phyloP scores from a whole-genome alignment of 192 early-diverging fungal species.

The Martensiomyces pterosporus region DNA sequence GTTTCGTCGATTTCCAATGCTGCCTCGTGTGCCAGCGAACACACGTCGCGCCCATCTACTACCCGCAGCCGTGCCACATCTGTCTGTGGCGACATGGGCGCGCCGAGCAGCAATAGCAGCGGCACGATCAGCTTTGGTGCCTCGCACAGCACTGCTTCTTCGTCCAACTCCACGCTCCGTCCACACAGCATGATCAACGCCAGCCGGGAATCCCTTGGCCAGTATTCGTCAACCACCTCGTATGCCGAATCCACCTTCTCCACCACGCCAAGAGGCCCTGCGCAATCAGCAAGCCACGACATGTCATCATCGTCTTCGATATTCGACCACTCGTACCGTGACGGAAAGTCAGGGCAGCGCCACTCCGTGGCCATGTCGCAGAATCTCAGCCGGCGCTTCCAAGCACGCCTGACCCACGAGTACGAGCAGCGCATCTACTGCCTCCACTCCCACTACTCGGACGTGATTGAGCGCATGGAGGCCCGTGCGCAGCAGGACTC shows the following conservation, averaged over 20 bases:
- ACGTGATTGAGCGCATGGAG: constrained; percentile 41
- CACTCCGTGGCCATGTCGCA: constrained; percentile 45
- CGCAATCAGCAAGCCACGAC: constrained; percentile 3
- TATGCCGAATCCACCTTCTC: constrained; percentile 5
- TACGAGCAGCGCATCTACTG: constrained; percentile 50
- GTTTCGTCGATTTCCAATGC: too few species aligned
- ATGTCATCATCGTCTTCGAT: neutral
- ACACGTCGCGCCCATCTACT: constrained; percentile 15
- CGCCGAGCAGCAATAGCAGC: constrained; percentile 3
- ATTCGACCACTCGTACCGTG: neutral
- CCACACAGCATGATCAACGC: constrained; percentile 17
- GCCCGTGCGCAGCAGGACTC: constrained; percentile 19
- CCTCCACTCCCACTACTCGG: constrained; percentile 43
- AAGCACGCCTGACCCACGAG: constrained; percentile 32
- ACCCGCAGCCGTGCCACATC: constrained; percentile 15
- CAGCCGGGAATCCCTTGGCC: constrained; percentile 22
- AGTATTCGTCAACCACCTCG: neutral
- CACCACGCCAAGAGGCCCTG: neutral
- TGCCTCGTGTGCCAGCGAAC: constrained; percentile 3
- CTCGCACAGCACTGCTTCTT: constrained; percentile 2
- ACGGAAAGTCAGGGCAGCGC: constrained; percentile 6
- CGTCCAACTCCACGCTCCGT: constrained; percentile 2
- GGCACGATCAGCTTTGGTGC: neutral
- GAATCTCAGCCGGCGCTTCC: constrained; percentile 41
- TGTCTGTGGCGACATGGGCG: neutral